phyloP scores from a whole-genome alignment of 805 yeast species.

The Pichia occidentalis region DNA sequence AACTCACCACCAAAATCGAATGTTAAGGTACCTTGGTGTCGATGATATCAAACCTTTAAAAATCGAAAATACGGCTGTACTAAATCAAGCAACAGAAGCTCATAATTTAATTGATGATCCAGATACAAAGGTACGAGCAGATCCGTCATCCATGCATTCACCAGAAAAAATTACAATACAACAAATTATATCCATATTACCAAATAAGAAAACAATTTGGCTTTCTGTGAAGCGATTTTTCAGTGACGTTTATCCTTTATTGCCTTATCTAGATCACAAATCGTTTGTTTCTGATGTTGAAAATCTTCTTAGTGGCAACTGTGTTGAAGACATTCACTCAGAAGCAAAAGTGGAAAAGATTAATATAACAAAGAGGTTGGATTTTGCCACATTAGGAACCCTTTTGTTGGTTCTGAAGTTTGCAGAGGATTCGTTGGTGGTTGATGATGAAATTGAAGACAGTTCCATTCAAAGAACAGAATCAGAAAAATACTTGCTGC shows the following conservation, averaged over 20 bases:
- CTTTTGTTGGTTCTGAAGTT: conserved; percentile 40
- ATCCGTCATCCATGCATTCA: conserved; percentile 7
- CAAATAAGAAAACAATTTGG: conserved; percentile 40
- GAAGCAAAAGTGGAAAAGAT: conserved; percentile 30
- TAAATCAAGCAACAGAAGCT: neutral
- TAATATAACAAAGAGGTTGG: conserved; percentile 37
- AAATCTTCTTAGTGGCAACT: conserved; percentile 30
- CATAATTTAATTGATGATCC: neutral
- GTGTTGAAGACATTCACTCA: conserved; percentile 22
- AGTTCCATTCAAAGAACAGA: conserved; percentile 25
- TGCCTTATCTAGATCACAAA: conserved; percentile 40
- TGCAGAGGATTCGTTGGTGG: conserved; percentile 35
- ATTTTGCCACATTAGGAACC: conserved; percentile 42
- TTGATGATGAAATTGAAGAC: conserved; percentile 20
- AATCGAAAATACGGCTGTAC: neutral
- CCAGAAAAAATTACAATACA: conserved; percentile 20
- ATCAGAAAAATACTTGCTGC: conserved; percentile 32
- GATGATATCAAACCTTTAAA: conserved; percentile 32
- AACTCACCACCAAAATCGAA: conserved; percentile 25
- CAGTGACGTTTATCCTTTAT: conserved; percentile 38
- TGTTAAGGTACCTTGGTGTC: conserved; percentile 33
- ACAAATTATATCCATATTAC: conserved; percentile 34
- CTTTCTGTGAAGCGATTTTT: conserved; percentile 39
- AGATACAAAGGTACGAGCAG: too few relatives aligned
- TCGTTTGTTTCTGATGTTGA: conserved; percentile 30